Base-by-base conservation (phyloP, 257 asterid genomes). In the Marsdenia floribunda region DNA sequence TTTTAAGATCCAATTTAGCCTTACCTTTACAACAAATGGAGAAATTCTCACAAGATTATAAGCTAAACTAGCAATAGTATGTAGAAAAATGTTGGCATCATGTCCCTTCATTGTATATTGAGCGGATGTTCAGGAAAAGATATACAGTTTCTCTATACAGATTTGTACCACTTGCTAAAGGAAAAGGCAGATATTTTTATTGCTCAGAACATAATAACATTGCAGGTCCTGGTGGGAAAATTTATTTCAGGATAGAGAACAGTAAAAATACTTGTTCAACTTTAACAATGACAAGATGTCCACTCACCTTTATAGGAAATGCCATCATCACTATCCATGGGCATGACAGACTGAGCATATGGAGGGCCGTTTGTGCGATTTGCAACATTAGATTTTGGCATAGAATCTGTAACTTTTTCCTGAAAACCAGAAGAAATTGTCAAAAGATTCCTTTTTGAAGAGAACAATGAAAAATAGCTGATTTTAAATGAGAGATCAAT, bases 281-380 rank as follows among this genome's bases (percentile, higher is more conserved):
- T 65, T 64, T 50, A 68, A 40, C 55, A 64, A 64, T 12, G 26
- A 40, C 11, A 47, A 68, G 75, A 63, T 54, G 65, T 61, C 55
- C 53, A 82, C 85, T 60, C 54, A 95, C 99, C 98, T 76, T 83
- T 78, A 77, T 79, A 88, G 60, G 98, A 82, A 86, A 95, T 87
- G 75, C 94, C 97, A 83, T 88, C 98, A 83, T 92, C 96, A 75
- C 81, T 83, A 75, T 90, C 97, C 90, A 86, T 79, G 46, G 96
- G 80, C 80, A 85, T 72, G 78, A 83, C 74, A 33, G 97, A 78
- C 81, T 88, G 96, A 75, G 83, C 93, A 85, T 88, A 86, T 33
- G 93, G 85, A 69, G 97, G 93, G 72, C 87, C 93, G 76, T 83
- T 88, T 54, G 90, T 68, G 76, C 83, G 88, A 73, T 81, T 92